These are phyloP conservation scores for Pythium rhizo-oryzae DNA, from an alignment of 352 stramenopile species.

Conservation along the genomic window DNA sequence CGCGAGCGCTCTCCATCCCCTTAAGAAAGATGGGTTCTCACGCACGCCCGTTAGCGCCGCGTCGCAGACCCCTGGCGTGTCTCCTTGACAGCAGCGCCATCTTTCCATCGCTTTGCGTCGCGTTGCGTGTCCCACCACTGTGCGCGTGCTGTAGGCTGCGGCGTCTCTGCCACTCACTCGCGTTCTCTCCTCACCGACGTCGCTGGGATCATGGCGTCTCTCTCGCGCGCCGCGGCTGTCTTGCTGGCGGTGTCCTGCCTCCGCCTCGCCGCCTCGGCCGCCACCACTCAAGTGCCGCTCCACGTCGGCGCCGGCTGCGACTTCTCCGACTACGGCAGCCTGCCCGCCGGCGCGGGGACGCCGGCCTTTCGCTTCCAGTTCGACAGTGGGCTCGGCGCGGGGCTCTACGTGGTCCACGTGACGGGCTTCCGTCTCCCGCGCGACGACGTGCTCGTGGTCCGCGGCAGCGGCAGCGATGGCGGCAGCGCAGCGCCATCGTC, in stretches of 20 bases:
- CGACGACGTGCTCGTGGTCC: constrained; percentile 49
- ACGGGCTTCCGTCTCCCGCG: constrained; percentile 51
- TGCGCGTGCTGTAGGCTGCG: background rate
- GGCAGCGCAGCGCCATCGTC: constrained; percentile 27
- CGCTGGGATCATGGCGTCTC: constrained; percentile 4
- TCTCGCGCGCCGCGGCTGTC: background rate
- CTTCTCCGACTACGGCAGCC: constrained; percentile 53
- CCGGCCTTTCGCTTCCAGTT: constrained; percentile 52
- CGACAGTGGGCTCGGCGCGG: constrained; percentile 47
- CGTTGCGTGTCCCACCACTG: background rate
- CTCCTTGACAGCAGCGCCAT: too few species aligned
- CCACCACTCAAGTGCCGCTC: constrained; percentile 14
- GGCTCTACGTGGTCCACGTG: constrained; percentile 69
- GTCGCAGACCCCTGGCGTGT: too few species aligned
- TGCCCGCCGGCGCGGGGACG: constrained; percentile 33
- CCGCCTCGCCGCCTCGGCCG: background rate
- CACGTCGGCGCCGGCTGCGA: constrained; percentile 48
- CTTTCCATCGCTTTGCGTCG: too few species aligned
- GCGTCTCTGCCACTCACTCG: constrained; percentile 19
- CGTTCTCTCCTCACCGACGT: constrained; percentile 2
- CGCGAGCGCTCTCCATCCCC: too few species aligned
- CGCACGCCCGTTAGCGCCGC: too few species aligned
- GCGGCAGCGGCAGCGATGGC: too few species aligned
- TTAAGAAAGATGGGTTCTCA: too few species aligned
- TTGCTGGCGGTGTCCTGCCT: too few species aligned